Base-by-base conservation (phyloP, 2,329 filamentous ascomycete species). In the Beauveria caledonica region DNA sequence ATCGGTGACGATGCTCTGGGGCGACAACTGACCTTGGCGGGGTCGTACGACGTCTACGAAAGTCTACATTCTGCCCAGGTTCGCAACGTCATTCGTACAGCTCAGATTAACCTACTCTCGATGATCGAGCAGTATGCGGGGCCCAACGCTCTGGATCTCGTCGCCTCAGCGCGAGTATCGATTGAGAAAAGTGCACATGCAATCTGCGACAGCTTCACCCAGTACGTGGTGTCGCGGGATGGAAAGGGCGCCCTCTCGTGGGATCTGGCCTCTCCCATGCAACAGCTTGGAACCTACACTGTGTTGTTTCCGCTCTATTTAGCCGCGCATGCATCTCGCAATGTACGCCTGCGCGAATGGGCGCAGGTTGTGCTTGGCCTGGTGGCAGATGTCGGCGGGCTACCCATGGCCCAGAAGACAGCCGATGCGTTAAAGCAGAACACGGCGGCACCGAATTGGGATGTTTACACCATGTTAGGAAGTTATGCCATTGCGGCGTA, bases 401-500 rank as follows among this genome's bases (percentile, higher is more conserved):
- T 68, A 8, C 52, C 29, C 23, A 53, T 62, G 33, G 66, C 66
- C 1, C 58, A 48, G 39, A 57, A 59, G 9, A 60, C 66, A 3
- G 62, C 60, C 2, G 52, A 63, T 2, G 29, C 63, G 19, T 44
- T 68, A 40, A 21, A 55, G 11, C 57, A 27, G 7, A 19, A 10
- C 13, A 42, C 54, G 4, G 19, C 62, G 39, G 8, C 56, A 19
- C 61, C 61, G 5, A 33, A 15, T n/a, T 66, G 66, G 64, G 60
- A 63, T 3, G 63, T 69, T 1, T 69, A 66, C 50, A 63, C 65
- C 3, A 66, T 64, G 57, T 40, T 68, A 1, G 68, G 68, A 1
- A 68, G 68, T 23, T 69, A 68, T 54, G 67, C 67, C 1, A 66
- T 68, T 50, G 63, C 66, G 1, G 64, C 66, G 21, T 66, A 36